These are phyloP conservation scores for Zanthoxylum bungeanum DNA, from an alignment of 345 rosid species.

Conservation along the genomic window DNA sequence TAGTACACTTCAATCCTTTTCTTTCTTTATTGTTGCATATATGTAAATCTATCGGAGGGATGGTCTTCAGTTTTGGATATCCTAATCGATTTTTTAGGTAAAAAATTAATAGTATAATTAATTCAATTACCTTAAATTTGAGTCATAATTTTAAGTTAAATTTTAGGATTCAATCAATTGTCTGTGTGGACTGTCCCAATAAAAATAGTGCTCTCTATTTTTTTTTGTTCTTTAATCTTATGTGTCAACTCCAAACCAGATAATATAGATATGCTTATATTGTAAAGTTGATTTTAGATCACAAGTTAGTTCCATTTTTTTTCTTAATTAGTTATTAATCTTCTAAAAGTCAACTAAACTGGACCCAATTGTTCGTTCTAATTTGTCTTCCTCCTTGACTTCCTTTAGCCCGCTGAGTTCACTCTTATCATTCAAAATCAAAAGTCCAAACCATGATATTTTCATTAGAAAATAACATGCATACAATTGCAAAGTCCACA, in stretches of 20 bases:
- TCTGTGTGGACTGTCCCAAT: too few species aligned
- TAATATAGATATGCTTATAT: background rate
- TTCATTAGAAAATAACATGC: background rate
- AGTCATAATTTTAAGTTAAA: too few species aligned
- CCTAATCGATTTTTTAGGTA: too few species aligned
- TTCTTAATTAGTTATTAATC: background rate
- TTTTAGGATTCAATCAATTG: too few species aligned
- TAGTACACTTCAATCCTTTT: background rate
- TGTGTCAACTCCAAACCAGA: background rate
- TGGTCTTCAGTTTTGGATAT: too few species aligned
- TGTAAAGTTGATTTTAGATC: background rate
- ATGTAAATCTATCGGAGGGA: too few species aligned
- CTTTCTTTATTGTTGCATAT: background rate
- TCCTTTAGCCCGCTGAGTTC: constrained; percentile 1
- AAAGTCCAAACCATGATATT: background rate
- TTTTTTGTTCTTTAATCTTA: background rate
- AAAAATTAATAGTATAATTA: too few species aligned
- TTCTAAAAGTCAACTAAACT: constrained; percentile 1
- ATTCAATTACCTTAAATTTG: too few species aligned
- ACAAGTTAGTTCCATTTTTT: background rate
- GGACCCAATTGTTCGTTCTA: background rate
- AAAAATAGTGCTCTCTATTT: background rate
- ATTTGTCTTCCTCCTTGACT: background rate
- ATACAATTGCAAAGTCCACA: background rate
- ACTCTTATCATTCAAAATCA: background rate